These are phyloP conservation scores for Botrytis aclada DNA, from an alignment of 2,329 filamentous ascomycete genomes.

Conservation along the genomic window DNA sequence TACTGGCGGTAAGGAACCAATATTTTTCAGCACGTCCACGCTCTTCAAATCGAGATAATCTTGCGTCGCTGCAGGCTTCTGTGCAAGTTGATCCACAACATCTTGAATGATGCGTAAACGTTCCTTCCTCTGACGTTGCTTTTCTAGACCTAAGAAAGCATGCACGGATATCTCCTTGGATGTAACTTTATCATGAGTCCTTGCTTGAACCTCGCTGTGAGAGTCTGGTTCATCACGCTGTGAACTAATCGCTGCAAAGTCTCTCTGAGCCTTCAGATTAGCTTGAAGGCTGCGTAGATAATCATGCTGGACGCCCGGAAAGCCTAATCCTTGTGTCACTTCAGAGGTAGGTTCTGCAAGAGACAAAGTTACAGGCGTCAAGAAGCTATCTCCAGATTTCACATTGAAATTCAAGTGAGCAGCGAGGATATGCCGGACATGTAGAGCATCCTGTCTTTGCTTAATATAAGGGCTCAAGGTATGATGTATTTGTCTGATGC, in stretches of 20 bases:
- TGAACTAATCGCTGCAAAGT: slow-evolving; percentile 41
- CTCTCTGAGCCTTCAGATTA: slow-evolving; percentile 50
- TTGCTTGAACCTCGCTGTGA: slow-evolving; percentile 21
- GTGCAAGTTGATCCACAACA: slow-evolving; percentile 49
- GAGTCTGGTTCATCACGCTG: slow-evolving; percentile 22
- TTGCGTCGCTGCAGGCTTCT: slow-evolving; percentile 50
- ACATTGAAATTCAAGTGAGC: slow-evolving; percentile 51
- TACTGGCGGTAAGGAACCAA: slow-evolving; percentile 31
- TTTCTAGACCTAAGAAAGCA: slow-evolving; percentile 51
- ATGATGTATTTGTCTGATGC: slow-evolving; percentile 42
- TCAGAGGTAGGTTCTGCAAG: slow-evolving; percentile 44
- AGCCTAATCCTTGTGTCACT: slow-evolving; percentile 38
- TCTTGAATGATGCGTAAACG: slow-evolving; percentile 50
- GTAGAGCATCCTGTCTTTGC: slow-evolving; percentile 54
- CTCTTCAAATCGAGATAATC: slow-evolving; percentile 46
- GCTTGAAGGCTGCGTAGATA: slow-evolving; percentile 54
- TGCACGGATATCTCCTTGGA: slow-evolving; percentile 40
- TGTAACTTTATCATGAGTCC: slow-evolving; percentile 20
- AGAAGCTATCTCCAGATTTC: slow-evolving; percentile 37
- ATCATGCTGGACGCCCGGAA: slow-evolving; percentile 50
- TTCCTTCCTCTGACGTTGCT: slow-evolving; percentile 51
- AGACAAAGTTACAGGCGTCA: slow-evolving; percentile 42
- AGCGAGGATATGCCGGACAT: slow-evolving; percentile 54
- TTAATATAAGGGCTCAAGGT: slow-evolving; percentile 53
- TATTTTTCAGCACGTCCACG: slow-evolving; percentile 26